Conservation (phyloP, 1,284 basidiomycete species). For the Cutaneotrichosporon sp. region DNA sequence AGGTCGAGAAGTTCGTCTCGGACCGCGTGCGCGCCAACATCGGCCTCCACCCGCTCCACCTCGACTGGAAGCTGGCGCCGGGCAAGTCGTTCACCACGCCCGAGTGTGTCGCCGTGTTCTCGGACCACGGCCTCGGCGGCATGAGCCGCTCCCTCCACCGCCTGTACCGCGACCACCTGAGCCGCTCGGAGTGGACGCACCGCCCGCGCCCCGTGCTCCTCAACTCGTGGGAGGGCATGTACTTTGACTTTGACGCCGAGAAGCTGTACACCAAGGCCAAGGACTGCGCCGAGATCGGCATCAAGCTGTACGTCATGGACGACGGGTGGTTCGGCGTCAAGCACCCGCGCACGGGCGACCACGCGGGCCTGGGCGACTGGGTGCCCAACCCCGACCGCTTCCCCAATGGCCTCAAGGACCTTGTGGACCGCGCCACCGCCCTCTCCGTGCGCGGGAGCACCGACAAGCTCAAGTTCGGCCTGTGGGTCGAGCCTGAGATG, state of each 20-base stretch:
- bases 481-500: slow-evolving; percentile 50
- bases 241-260: slow-evolving; percentile 37
- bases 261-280: slow-evolving; percentile 30
- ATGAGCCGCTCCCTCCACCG: slow-evolving; percentile 33
- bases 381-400: slow-evolving; percentile 34
- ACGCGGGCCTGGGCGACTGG: slow-evolving; percentile 42
- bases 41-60: slow-evolving; percentile 40
- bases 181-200: slow-evolving; percentile 18
- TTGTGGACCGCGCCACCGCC: slow-evolving; percentile 22
- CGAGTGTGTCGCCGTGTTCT: slow-evolving; percentile 37
- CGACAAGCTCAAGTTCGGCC: slow-evolving; percentile 30
- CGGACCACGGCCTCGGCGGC: slow-evolving; percentile 29
- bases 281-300: slow-evolving; percentile 29
- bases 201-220: slow-evolving; percentile 32
- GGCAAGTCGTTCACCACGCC: slow-evolving; percentile 36
- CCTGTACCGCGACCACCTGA: slow-evolving; percentile 36
- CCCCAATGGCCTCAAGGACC: slow-evolving; percentile 29
- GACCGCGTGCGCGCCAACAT: slow-evolving; percentile 27
- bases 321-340: slow-evolving; percentile 47
- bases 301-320: slow-evolving; percentile 44
- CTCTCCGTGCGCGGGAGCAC: background rate
- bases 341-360: slow-evolving; percentile 32
- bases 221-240: slow-evolving; percentile 46
- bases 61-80: slow-evolving; percentile 27
- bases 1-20: slow-evolving; percentile 28